Base-by-base conservation (phyloP, 495 filamentous ascomycete species). In the Xylaria sp. region DNA sequence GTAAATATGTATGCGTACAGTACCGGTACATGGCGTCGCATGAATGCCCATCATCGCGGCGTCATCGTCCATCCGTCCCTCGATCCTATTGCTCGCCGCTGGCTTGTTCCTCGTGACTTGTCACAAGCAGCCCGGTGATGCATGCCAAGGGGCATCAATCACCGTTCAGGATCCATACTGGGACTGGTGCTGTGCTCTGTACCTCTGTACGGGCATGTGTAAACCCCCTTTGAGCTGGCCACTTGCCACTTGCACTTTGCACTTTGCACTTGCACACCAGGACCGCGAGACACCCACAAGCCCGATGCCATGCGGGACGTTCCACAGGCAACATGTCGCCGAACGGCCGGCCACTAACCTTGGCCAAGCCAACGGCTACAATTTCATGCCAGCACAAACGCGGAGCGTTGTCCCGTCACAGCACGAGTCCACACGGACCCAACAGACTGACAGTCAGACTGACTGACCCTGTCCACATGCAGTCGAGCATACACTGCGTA, bases 41-140 rank as follows among this genome's bases (percentile, higher is more conserved):
- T 48, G 62, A 52, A 64, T 43, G 48, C 31, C 57, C 43, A 19
- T 67, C 69, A 53, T 61, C 62, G 61, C 50, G 70, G 35, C 50
- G 62, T 63, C 61, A 66, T 44, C n/a, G 41, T 35, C 37, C 35
- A 17, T 57, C 50, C 35, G 57, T 31, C 67, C 31, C 48, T 50
- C 67, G 19, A 46, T 61, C 17, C 29, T 33, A 9, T 72, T 73
- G 73, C 70, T 71, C 72, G 58, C 24, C 72, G n/a, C 52, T 21
- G 37, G 55, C 19, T 50, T 61, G 68, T 53, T 37, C 44, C 68
- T 70, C 59, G 59, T 70, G 61, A 70, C 37, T 43, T 64, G 33
- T 64, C 68, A 69, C 67, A 70, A 64, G 64, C 59, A 57, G 59
- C 12, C 68, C 37, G 40, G 41, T n/a, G 35, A 57, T 57, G 59